Conservation (phyloP, 73 alveolate genomes). For the Paramecium caudatum region DNA sequence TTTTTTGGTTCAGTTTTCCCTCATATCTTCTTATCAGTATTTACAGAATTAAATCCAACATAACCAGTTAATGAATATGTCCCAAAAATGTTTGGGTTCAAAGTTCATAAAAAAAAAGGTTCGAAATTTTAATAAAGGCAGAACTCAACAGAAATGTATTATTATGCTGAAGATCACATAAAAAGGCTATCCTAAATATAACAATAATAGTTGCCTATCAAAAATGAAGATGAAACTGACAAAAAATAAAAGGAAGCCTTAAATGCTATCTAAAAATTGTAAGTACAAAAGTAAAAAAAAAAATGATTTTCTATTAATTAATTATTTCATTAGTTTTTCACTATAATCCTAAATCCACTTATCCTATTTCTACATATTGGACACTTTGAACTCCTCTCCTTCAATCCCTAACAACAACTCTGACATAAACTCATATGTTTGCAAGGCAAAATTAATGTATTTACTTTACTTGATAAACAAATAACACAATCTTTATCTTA, state of each 20-base stretch:
- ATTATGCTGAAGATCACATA: slow-evolving; percentile 68
- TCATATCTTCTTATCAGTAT: slow-evolving; percentile 71
- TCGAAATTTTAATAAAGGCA: slow-evolving; percentile 2
- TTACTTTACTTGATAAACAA: slow-evolving; percentile 67
- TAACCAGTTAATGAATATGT: slow-evolving; percentile 24
- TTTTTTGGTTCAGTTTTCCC: slow-evolving; percentile 93
- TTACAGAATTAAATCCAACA: slow-evolving; percentile 45
- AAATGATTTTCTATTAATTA: slow-evolving; percentile 4
- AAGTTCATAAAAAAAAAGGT: slow-evolving; percentile 66
- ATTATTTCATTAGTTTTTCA: slow-evolving; percentile 37
- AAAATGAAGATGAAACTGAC: slow-evolving; percentile 36
- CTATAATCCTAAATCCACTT: slow-evolving; percentile 37
- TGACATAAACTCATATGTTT: slow-evolving; percentile 77
- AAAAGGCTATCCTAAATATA: slow-evolving; percentile 13
- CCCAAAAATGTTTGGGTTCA: slow-evolving; percentile 61
- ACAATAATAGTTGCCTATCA: background rate
- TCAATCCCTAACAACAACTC: slow-evolving; percentile 52
- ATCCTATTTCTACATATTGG: slow-evolving; percentile 76
- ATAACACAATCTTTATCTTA: slow-evolving; percentile 75
- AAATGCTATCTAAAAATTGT: slow-evolving; percentile 28
- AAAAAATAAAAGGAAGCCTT: slow-evolving; percentile 34
- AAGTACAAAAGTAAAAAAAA: slow-evolving; percentile 8
- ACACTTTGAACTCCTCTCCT: slow-evolving; percentile 69
- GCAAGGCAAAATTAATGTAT: slow-evolving; percentile 75
- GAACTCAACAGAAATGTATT: slow-evolving; percentile 49